Evolutionary conservation across 768 basidiomycete species (phyloP).

Genomic region (Boletus rubroflammeus): DNA sequence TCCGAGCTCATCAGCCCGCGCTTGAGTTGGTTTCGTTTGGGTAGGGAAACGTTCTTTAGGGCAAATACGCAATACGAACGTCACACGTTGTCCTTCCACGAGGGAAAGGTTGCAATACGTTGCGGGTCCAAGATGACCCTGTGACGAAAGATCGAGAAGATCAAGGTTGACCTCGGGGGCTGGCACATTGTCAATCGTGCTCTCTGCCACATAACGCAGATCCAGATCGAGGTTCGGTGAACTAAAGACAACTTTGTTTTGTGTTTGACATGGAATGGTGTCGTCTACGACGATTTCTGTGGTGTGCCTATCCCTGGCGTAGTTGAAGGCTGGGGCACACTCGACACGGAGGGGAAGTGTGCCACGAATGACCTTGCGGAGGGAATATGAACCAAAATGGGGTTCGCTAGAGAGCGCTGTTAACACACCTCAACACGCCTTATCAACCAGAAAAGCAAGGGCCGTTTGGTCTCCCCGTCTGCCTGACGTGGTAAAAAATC

Average conservation of each 20-base stretch:
- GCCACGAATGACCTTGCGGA: conserved; percentile 71
- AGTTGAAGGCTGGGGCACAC: conserved; percentile 96
- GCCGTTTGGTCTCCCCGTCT: conserved; percentile 41
- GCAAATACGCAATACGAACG: conserved; percentile 77
- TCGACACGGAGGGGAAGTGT: conserved; percentile 76
- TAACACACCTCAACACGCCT: conserved; percentile 66
- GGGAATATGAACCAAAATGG: neutral
- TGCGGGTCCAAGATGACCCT: conserved; percentile 73
- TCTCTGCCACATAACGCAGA: conserved; percentile 68
- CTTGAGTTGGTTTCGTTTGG: conserved; percentile 32
- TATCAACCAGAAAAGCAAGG: conserved; percentile 79
- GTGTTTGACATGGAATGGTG: conserved; percentile 37
- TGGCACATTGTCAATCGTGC: conserved; percentile 46
- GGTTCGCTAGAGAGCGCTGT: neutral
- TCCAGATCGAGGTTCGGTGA: conserved; percentile 62
- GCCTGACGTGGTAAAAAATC: conserved; percentile 77
- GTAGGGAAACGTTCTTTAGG: conserved; percentile 35
- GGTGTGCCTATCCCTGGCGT: conserved; percentile 73
- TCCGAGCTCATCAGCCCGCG: conserved; percentile 42
- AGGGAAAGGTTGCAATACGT: conserved; percentile 58
- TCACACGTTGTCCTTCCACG: conserved; percentile 84
- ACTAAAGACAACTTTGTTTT: conserved; percentile 61
- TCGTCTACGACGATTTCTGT: conserved; percentile 53
- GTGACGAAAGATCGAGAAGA: conserved; percentile 58
- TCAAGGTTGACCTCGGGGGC: conserved; percentile 55